phyloP scores from a whole-genome alignment of 1,139 yeast genomes.

The Blastobotrys ciferrii region DNA sequence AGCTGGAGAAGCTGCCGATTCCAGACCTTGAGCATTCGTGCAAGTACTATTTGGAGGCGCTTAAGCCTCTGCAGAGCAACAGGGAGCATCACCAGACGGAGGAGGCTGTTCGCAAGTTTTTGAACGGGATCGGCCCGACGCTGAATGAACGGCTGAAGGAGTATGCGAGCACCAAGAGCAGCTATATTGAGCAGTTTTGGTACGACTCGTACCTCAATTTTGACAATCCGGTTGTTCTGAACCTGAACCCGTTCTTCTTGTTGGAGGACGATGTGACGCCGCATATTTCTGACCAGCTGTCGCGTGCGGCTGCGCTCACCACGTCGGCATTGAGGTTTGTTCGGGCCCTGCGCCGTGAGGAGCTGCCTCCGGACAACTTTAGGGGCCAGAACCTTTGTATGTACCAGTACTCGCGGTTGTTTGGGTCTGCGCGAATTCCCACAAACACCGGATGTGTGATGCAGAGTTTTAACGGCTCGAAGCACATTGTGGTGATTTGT shows the following conservation, averaged over 20 bases:
- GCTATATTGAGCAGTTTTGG: slow-evolving; percentile 93
- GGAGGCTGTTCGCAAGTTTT: slow-evolving; percentile 57
- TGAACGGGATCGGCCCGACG: slow-evolving; percentile 56
- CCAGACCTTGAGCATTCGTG: slow-evolving; percentile 71
- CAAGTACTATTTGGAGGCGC: slow-evolving; percentile 56
- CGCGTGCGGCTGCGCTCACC: slow-evolving; percentile 79
- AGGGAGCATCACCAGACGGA: slow-evolving; percentile 62
- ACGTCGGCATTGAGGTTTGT: slow-evolving; percentile 75
- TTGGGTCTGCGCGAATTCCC: slow-evolving; percentile 86
- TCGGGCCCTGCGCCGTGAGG: slow-evolving; percentile 72
- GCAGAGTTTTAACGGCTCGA: slow-evolving; percentile 74
- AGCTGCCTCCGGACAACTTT: slow-evolving; percentile 68
- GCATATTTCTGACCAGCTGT: slow-evolving; percentile 64
- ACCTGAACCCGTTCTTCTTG: slow-evolving; percentile 82
- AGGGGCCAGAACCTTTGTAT: slow-evolving; percentile 71
- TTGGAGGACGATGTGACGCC: slow-evolving; percentile 91
- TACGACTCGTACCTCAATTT: slow-evolving; percentile 82
- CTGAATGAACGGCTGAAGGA: slow-evolving; percentile 62
- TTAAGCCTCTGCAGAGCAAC: slow-evolving; percentile 75
- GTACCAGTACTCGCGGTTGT: slow-evolving; percentile 84
- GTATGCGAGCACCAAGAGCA: slow-evolving; percentile 62
- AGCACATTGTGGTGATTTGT: slow-evolving; percentile 79
- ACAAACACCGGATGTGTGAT: slow-evolving; percentile 76
- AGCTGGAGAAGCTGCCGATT: slow-evolving; percentile 66
- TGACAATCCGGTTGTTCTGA: slow-evolving; percentile 82